Evolutionary conservation across 345 rosid genomes (phyloP), one percentile per base, ranked within the genome.

Genomic region (Lumnitzera littorea): DNA sequence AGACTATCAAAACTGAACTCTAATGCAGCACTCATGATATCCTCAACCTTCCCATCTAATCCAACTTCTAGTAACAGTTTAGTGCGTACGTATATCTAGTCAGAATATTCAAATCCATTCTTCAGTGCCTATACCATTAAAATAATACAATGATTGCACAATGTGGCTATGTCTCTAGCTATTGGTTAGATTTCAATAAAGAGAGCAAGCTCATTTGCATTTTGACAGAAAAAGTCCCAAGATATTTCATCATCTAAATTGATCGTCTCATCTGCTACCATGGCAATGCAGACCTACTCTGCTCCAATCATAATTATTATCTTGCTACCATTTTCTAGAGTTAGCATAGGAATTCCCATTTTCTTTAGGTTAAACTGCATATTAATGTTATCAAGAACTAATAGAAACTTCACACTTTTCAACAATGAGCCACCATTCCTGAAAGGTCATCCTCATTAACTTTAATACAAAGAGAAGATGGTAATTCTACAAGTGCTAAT

Each of bases 101-200:
- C 12, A 27, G 15, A 14, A 15, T 14, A 4, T 5, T 53, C 60
- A 12, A 13, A 56, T 25, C 24, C 66, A 48, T 25, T 50, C 20
- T 29, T 48, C 13, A 16, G 24, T 27, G 61, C 31, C 20, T 15
- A 23, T 56, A 11, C 67, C 67, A 48, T 63, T 25, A 48, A 25
- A 47, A 29, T 1, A 9, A 67, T 49, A 36, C 14, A 57, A 51
- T 47, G 31, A 13, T 15, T 3, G 50, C 50, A 68, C 55, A 46
- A 46, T 56, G 54, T 51, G 17, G 56, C 67, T 62, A n/a, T 41
- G 13, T 55, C 47, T 67, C n/a, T 41, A 5, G 66, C 57, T 49
- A 67, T 41, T 16, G 49, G 46, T 48, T 68, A 67, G 24, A 51
- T 23, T 17, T 46, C 11, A 14, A 13, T 3, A 13, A 31, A 36